Conservation (phyloP, 768 basidiomycete species). For the Rhodotorula taiwanensis region DNA sequence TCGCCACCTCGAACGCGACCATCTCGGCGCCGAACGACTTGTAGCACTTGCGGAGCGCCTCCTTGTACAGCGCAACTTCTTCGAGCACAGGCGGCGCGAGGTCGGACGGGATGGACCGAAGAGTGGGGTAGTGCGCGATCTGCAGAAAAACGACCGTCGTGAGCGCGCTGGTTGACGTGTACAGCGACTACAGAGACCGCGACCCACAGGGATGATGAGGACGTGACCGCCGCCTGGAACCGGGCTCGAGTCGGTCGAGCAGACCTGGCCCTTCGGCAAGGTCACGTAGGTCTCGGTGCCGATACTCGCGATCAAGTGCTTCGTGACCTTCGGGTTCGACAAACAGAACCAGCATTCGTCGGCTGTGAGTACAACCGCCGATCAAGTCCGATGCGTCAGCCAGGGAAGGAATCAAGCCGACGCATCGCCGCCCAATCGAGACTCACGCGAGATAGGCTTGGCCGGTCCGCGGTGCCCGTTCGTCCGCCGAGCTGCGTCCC, state of each 20-base stretch:
- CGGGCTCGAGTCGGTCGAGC: constrained; percentile 40
- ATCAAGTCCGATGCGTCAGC: background rate
- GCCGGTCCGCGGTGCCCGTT: constrained; percentile 46
- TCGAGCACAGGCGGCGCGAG: constrained; percentile 65
- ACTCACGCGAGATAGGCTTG: constrained; percentile 76
- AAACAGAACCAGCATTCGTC: constrained; percentile 98
- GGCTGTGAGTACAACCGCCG: constrained; percentile 49
- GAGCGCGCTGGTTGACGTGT: too few species aligned
- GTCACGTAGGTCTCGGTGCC: constrained; percentile 90
- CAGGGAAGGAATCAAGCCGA: background rate
- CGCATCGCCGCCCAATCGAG: background rate
- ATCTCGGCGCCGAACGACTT: constrained; percentile 61
- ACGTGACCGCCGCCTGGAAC: constrained; percentile 96
- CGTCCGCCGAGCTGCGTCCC: constrained; percentile 48
- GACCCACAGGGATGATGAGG: constrained; percentile 67
- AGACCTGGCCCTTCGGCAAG: constrained; percentile 79
- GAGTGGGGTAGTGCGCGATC: constrained; percentile 85
- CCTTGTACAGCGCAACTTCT: constrained; percentile 78
- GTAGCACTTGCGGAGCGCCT: constrained; percentile 64
- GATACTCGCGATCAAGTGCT: constrained; percentile 91
- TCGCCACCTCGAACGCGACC: constrained; percentile 80
- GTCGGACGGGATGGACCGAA: constrained; percentile 70
- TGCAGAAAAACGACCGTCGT: constrained; percentile 19
- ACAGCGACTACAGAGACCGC: too few species aligned
- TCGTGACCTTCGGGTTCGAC: constrained; percentile 88